A percentile compares a stretch with the other conserved stretches of the same genome.
These are phyloP conservation scores for Xylona heveae DNA, from an alignment of 495 filamentous ascomycete genomes.

Conservation along the genomic window DNA sequence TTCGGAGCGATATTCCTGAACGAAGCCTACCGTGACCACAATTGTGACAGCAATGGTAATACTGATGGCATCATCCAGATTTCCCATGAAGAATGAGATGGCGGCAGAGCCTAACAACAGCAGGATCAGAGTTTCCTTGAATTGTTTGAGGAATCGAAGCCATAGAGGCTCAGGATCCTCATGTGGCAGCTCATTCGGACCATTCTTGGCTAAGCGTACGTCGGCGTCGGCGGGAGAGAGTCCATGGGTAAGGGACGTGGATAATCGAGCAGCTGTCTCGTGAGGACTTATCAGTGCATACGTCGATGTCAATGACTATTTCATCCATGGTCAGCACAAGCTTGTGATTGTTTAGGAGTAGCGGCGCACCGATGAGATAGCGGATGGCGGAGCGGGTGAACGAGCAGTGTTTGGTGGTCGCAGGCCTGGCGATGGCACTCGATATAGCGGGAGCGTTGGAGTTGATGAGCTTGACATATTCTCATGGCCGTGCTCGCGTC, in stretches of 20 bases:
- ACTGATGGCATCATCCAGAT: conserved; percentile 87
- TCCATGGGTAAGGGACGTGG: conserved; percentile 66
- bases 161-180: conserved; percentile 86
- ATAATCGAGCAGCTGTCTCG: conserved; percentile 57
- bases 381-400: conserved; percentile 1
- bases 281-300: conserved; percentile 43
- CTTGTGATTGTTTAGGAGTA: neutral
- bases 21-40: conserved; percentile 86
- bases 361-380: neutral
- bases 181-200: conserved; percentile 85
- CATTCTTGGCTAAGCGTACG: conserved; percentile 54
- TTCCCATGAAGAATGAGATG: conserved; percentile 80
- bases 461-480: conserved; percentile 39
- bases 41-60: conserved; percentile 91
- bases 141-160: conserved; percentile 89
- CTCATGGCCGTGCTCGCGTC: too few species aligned
- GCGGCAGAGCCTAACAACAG: conserved; percentile 81
- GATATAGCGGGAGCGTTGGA: conserved; percentile 30
- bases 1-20: conserved; percentile 95
- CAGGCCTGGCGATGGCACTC: conserved; percentile 22
- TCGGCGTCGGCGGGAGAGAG: conserved; percentile 64
- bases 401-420: conserved; percentile 15
- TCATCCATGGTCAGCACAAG: conserved; percentile 1
- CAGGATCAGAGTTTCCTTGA: conserved; percentile 74
- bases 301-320: conserved; percentile 33